These are phyloP conservation scores for Epichloe amarillans DNA, from an alignment of 2,329 filamentous ascomycete species.

Conservation along the genomic window DNA sequence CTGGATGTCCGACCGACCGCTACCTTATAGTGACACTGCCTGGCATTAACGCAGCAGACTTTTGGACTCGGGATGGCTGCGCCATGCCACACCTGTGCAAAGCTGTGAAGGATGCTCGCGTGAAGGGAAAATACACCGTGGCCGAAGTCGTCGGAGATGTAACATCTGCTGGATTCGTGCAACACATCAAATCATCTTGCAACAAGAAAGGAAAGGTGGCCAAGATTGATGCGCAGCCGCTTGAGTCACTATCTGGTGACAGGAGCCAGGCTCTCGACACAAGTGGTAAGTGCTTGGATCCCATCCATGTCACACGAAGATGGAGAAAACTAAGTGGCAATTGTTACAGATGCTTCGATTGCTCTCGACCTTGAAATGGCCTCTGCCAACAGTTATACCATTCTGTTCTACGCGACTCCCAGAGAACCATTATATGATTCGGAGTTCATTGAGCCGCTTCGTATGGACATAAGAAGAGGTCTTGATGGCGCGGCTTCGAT, in stretches of 20 bases:
- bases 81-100: conserved; percentile 39
- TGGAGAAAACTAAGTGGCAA: not conserved
- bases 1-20: conserved; percentile 55
- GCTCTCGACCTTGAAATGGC: conserved; percentile 30
- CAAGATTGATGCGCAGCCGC: conserved; percentile 25
- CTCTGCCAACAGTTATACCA: conserved; percentile 45
- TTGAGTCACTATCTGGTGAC: conserved; percentile 27
- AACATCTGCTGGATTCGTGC: conserved; percentile 26
- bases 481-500: conserved; percentile 15
- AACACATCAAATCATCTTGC: conserved; percentile 35
- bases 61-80: conserved; percentile 36
- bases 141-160: conserved; percentile 44
- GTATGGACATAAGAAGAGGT: conserved; percentile 61
- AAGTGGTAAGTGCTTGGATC: conserved; percentile 28
- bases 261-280: conserved; percentile 32
- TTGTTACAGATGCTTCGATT: conserved; percentile 34
- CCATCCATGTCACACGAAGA: not conserved
- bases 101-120: conserved; percentile 21
- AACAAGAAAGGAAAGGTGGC: conserved; percentile 22
- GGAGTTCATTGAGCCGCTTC: conserved; percentile 47
- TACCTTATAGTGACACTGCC: conserved; percentile 73
- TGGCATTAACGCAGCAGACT: conserved; percentile 57
- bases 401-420: conserved; percentile 61
- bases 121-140: conserved; percentile 32
- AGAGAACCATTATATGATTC: conserved; percentile 47